Evolutionary conservation across 1,284 basidiomycete species (phyloP).

Genomic region (Cutaneotrichosporon arboriforme): DNA sequence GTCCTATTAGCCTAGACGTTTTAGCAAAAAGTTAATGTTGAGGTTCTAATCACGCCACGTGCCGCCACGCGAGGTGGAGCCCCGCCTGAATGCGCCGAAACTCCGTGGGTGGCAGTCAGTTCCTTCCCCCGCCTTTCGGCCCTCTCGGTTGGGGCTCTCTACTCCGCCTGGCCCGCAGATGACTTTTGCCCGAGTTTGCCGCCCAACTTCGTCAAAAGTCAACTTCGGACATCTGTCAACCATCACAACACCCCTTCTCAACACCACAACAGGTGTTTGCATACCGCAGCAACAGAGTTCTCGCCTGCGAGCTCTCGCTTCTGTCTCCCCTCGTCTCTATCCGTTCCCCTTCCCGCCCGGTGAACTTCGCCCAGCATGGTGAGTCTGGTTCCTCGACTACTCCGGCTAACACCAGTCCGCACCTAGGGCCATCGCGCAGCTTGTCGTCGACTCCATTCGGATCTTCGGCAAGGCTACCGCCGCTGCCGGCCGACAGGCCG

Average conservation of each 20-base stretch:
- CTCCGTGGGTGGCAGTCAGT: slow-evolving; percentile 1
- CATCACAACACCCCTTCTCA: neutral
- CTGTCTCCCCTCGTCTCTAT: neutral
- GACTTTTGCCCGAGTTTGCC: slow-evolving; percentile 3
- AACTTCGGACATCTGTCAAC: neutral
- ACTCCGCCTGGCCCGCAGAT: neutral
- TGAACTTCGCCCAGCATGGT: slow-evolving; percentile 1
- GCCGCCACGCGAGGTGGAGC: neutral
- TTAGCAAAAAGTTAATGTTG: neutral
- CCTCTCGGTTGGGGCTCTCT: neutral
- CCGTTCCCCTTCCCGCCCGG: neutral
- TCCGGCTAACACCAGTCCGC: slow-evolving; percentile 25
- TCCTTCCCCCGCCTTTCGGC: too few relatives aligned
- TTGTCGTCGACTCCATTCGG: slow-evolving; percentile 32
- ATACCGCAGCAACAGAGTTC: too few relatives aligned
- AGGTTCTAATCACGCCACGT: neutral
- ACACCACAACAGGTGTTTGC: neutral
- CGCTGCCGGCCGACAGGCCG: slow-evolving; percentile 87
- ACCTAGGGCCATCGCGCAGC: slow-evolving; percentile 33
- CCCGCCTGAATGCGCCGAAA: slow-evolving; percentile 1
- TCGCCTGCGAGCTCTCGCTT: too few relatives aligned
- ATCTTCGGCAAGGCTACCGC: slow-evolving; percentile 79
- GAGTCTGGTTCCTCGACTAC: neutral
- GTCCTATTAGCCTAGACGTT: too few relatives aligned
- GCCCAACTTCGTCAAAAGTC: slow-evolving; percentile 2